Percentiles rank a stretch among this genome's conserved stretches.
Conservation (phyloP, 345 rosid genomes). For the Ceriops zippeliana region DNA sequence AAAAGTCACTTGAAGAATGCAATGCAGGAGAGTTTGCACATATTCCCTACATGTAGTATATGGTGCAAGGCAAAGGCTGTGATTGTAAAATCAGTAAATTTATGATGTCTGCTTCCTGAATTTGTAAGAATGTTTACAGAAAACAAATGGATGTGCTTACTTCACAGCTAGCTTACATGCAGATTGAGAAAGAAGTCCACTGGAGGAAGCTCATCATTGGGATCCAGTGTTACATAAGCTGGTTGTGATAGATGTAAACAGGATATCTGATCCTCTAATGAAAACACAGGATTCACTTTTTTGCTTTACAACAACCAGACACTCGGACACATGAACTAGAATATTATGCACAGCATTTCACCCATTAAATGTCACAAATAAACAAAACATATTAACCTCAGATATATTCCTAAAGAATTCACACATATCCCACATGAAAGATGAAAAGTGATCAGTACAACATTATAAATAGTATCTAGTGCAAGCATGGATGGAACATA, state of each 20-base stretch:
- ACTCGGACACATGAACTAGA: no score
- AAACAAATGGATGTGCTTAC: background rate
- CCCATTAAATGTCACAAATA: no score
- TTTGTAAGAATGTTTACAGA: background rate
- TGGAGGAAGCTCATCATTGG: background rate
- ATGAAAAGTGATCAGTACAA: background rate
- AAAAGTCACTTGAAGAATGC: no score
- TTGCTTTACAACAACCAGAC: no score
- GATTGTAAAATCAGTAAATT: no score
- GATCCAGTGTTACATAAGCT: background rate
- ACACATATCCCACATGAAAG: background rate
- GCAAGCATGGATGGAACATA: slow-evolving; percentile 18
- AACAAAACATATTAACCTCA: background rate
- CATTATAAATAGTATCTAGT: background rate
- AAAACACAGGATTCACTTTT: background rate
- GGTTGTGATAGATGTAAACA: background rate
- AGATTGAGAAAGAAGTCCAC: background rate
- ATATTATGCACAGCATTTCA: no score
- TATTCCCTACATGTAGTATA: no score
- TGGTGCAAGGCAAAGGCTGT: no score
- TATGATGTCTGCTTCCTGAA: no score
- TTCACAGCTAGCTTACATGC: background rate
- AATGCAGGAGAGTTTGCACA: no score
- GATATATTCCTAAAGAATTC: background rate
- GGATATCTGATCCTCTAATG: background rate